These are phyloP conservation scores for Hortaea sp. DNA, from an alignment of 2,329 filamentous ascomycete species.

Conservation along the genomic window DNA sequence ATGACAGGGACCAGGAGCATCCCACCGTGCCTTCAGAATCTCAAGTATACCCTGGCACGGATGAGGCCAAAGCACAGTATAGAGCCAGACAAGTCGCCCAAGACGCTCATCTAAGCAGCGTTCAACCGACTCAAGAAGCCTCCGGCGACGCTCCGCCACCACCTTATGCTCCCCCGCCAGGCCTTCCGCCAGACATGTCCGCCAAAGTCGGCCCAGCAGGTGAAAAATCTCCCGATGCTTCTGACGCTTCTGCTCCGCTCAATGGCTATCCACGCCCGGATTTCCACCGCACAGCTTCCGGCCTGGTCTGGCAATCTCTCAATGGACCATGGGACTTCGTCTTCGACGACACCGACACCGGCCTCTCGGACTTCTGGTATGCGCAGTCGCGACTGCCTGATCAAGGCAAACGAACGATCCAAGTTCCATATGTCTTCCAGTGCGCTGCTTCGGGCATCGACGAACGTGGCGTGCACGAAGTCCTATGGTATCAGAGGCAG, in stretches of 20 bases:
- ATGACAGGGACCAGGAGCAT: no score
- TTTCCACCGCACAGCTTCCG: constrained; percentile 41
- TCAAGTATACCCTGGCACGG: no score
- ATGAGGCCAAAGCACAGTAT: no score
- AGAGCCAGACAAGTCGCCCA: no score
- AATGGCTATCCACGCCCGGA: constrained; percentile 52
- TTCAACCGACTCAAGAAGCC: no score
- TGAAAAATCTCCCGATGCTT: no score
- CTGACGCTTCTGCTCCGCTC: not conserved
- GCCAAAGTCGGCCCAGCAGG: no score
- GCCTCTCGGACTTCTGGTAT: constrained; percentile 43
- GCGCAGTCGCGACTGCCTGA: constrained; percentile 10
- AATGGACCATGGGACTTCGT: constrained; percentile 55
- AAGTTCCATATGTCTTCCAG: constrained; percentile 58
- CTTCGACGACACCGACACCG: constrained; percentile 55
- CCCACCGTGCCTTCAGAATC: no score
- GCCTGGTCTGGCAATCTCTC: constrained; percentile 48
- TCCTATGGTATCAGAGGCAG: constrained; percentile 54
- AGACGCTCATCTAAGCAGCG: no score
- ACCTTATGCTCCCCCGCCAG: no score
- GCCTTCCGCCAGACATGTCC: no score
- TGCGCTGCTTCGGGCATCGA: constrained; percentile 53
- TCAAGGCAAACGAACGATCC: constrained; percentile 43
- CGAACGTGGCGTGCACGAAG: constrained; percentile 53
- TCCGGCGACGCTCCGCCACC: no score